Conservation (phyloP, 2,329 filamentous ascomycete genomes). For the Thelonectria olida region DNA sequence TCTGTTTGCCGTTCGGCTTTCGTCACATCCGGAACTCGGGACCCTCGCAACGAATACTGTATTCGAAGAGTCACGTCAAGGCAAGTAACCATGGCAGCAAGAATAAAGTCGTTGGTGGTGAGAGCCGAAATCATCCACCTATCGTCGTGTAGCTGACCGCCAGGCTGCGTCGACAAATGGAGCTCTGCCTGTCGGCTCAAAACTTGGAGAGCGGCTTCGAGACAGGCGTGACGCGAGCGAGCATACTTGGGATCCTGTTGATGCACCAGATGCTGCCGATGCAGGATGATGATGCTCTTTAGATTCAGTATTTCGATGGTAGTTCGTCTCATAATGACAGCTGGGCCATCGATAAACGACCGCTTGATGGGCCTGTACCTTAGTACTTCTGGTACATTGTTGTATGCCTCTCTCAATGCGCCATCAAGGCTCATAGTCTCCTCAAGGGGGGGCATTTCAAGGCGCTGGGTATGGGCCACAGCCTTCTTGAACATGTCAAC, state of each 20-base stretch:
- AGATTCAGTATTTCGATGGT: constrained; percentile 44
- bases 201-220: constrained; percentile 38
- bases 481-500: constrained; percentile 40
- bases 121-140: constrained; percentile 57
- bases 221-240: constrained; percentile 33
- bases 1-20: neutral
- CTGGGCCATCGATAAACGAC: constrained; percentile 39
- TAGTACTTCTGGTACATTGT: constrained; percentile 34
- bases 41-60: neutral
- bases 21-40: neutral
- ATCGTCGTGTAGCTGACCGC: constrained; percentile 54
- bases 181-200: constrained; percentile 43
- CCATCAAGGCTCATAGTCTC: constrained; percentile 32
- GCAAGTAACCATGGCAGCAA: constrained; percentile 62
- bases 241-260: constrained; percentile 21
- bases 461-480: constrained; percentile 28
- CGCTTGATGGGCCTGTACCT: constrained; percentile 35
- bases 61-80: constrained; percentile 38
- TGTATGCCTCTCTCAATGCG: constrained; percentile 32
- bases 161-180: constrained; percentile 48
- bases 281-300: constrained; percentile 45
- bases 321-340: constrained; percentile 37
- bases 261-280: constrained; percentile 40
- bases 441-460: constrained; percentile 16
- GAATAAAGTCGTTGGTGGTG: constrained; percentile 58